phyloP scores from a whole-genome alignment of 1,284 basidiomycete species.

The Ganoderma lingzhi region DNA sequence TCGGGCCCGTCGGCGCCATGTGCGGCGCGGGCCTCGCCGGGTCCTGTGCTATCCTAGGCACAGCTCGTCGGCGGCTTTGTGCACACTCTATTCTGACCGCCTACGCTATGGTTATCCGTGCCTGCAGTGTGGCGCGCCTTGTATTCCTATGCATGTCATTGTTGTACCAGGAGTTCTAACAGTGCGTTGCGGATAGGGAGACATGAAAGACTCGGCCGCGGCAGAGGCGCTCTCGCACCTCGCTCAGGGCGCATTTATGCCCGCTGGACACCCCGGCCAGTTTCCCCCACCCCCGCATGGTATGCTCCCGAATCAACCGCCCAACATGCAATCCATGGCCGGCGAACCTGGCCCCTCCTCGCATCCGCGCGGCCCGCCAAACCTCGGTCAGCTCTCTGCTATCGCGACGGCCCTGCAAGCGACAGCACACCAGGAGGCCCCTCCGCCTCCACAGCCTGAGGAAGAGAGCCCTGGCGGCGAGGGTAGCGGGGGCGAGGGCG shows the following conservation, averaged over 20 bases:
- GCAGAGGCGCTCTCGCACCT: constrained; percentile 71
- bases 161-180: constrained; percentile 29
- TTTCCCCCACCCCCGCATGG: constrained; percentile 27
- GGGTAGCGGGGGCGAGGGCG: constrained; percentile 20
- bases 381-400: constrained; percentile 64
- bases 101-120: constrained; percentile 16
- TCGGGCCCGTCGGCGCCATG: constrained; percentile 15
- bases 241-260: constrained; percentile 48
- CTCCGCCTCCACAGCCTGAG: neutral
- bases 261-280: constrained; percentile 32
- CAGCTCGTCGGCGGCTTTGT: constrained; percentile 20
- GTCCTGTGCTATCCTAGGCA: constrained; percentile 24
- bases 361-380: constrained; percentile 75
- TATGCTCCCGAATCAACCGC: constrained; percentile 27
- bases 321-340: constrained; percentile 39
- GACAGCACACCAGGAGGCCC: constrained; percentile 16
- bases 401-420: constrained; percentile 47
- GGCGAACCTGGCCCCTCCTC: constrained; percentile 78
- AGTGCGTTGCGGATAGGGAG: constrained; percentile 46
- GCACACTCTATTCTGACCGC: constrained; percentile 3
- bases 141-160: constrained; percentile 23
- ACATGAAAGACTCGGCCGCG: constrained; percentile 65
- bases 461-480: constrained; percentile 9
- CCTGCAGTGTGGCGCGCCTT: constrained; percentile 12
- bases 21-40: constrained; percentile 13